Evolutionary conservation across 108 stramenopile genomes (phyloP).

Genomic region (Fragilariopsis cylindrus): DNA sequence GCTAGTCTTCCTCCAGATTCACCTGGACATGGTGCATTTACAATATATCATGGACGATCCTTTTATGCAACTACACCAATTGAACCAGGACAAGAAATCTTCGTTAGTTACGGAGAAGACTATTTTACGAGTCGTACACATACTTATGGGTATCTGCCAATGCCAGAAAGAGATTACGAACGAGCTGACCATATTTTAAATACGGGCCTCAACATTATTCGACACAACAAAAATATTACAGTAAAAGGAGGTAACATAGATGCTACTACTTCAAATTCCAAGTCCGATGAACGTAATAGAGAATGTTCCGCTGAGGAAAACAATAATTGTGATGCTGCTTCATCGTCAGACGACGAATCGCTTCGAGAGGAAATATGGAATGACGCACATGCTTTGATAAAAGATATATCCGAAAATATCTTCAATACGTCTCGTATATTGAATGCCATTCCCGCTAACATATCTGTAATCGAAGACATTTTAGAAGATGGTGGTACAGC

Average conservation of each 20-base stretch:
- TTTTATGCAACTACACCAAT: slow-evolving; percentile 35
- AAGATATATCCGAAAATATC: slow-evolving; percentile 3
- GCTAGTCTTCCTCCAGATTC: slow-evolving; percentile 34
- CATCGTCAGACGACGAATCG: background rate
- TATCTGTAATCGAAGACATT: slow-evolving; percentile 10
- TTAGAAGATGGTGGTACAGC: slow-evolving; percentile 28
- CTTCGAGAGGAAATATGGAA: slow-evolving; percentile 16
- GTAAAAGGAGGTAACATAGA: background rate
- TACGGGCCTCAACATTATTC: background rate
- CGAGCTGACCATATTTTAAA: slow-evolving; percentile 7
- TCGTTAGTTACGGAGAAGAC: slow-evolving; percentile 35
- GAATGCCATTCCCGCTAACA: slow-evolving; percentile 37
- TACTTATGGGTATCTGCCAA: slow-evolving; percentile 27
- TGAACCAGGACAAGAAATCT: slow-evolving; percentile 57
- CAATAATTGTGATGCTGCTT: background rate
- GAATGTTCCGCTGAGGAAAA: background rate
- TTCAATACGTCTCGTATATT: slow-evolving; percentile 25
- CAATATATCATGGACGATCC: slow-evolving; percentile 40
- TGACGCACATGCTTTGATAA: slow-evolving; percentile 22
- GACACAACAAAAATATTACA: background rate
- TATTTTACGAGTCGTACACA: slow-evolving; percentile 25
- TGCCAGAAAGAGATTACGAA: slow-evolving; percentile 24
- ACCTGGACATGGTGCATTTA: slow-evolving; percentile 59
- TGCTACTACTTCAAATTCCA: background rate
- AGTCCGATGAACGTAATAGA: background rate